Conservation (phyloP, 164 flowering plant species). For the Santalum album region DNA sequence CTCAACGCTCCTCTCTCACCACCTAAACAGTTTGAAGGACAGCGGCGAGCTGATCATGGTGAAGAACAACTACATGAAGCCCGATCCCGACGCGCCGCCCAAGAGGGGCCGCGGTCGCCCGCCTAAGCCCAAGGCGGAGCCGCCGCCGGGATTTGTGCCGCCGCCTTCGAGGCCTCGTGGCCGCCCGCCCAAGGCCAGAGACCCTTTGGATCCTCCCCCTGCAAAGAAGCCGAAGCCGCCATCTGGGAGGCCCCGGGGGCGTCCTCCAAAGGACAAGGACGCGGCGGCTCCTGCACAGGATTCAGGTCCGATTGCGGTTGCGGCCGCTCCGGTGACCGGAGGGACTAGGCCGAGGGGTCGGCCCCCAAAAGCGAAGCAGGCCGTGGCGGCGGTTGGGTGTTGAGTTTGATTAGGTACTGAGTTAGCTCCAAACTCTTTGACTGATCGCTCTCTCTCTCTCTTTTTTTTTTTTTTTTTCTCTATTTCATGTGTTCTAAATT, state of each 20-base stretch:
- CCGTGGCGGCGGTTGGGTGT: slow-evolving; percentile 27
- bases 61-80: slow-evolving; percentile 72
- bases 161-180: slow-evolving; percentile 56
- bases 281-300: too few relatives aligned
- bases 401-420: background rate
- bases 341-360: slow-evolving; percentile 46
- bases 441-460: too few relatives aligned
- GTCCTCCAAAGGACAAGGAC: slow-evolving; percentile 42
- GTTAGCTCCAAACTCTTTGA: too few relatives aligned
- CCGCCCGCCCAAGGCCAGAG: slow-evolving; percentile 54
- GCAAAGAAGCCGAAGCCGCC: slow-evolving; percentile 5
- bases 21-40: slow-evolving; percentile 55
- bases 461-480: too few relatives aligned
- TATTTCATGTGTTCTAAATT: too few relatives aligned
- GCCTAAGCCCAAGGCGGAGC: slow-evolving; percentile 52
- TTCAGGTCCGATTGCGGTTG: too few relatives aligned
- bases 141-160: too few relatives aligned
- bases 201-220: slow-evolving; percentile 26
- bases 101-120: slow-evolving; percentile 90
- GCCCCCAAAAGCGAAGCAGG: slow-evolving; percentile 59
- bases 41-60: slow-evolving; percentile 52
- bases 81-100: slow-evolving; percentile 56
- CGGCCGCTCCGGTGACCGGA: background rate
- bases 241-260: slow-evolving; percentile 45
- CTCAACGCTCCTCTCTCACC: slow-evolving; percentile 43